Evolutionary conservation across 2,329 filamentous ascomycete species (phyloP), one percentile per base, ranked within the genome.

Genomic region (Aotearoamyces nothofagi): DNA sequence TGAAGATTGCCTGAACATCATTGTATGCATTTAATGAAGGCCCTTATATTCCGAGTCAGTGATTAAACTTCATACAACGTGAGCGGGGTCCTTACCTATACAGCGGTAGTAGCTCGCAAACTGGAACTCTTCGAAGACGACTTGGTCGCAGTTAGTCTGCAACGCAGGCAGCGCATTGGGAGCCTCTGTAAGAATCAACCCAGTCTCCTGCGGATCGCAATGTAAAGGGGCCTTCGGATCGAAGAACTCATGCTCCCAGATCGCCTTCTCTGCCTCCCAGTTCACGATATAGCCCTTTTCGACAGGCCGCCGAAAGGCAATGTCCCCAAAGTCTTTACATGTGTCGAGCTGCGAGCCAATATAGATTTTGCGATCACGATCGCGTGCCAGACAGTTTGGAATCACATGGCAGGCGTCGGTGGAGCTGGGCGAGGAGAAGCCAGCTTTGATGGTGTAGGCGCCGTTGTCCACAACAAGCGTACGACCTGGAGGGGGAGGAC

Each of bases 81-180:
- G 17, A 29, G n/a, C 25, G 16, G 14, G 6, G 13, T 16, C 42
- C 58, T 34, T 50, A 69, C 80, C 80, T 38, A 80, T 60, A 33
- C 70, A 75, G 35, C 90, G 71, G 39, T 78, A 78, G 55, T 92
- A 92, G 40, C 79, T 78, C 8, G 77, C 69, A 53, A 98, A 98
- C 3, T 82, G 82, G 57, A 90, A 98, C 50, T 96, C 86, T 49
- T 98, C 90, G 59, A 98, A 96, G 2, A 96, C 71, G 47, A 98
- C 83, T 58, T 98, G 87, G 47, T 98, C 90, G 42, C 82, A 84
- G 50, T 94, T 90, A 22, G 76, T 70, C 53, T 94, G 84, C 38
- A 98, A 56, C 9, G 74, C 72, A 1, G 78, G 74, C 32, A 92
- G 64, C 4, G 77, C 74, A 53, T 92, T 93, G 4, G 84, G 78